Base-by-base conservation (phyloP, 1,284 basidiomycete genomes). In the Binderoboletus segoi region DNA sequence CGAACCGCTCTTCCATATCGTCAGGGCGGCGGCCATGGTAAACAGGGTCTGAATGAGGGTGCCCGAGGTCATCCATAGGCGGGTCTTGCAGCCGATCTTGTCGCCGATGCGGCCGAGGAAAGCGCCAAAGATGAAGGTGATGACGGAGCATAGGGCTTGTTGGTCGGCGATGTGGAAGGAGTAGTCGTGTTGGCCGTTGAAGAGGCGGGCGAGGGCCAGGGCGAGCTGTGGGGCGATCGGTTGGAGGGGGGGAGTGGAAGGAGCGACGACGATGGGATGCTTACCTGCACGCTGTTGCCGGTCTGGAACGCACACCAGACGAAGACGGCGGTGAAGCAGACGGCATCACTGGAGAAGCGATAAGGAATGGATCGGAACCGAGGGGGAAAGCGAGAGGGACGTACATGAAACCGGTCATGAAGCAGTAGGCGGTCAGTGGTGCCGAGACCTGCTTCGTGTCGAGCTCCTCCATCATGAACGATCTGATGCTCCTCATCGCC, bases 221-320 rank as follows among this genome's bases (percentile, higher is more conserved):
- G 82, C 76, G 23, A 89, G 78, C 76, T 89, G 76, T 2, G 35
- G 16, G 38, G 44, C 8, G 4, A 35, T 4, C 13, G 51, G 18
- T 53, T 24, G 37, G 53, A 13, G 43, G 51, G 30, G 15, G 44
- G 18, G 13, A n/a, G 28, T 0, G 16, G 11, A 8, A 4, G 21
- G 10, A 23, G 3, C 4, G 75, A 61, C 33, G 11, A 15, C 16
- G 16, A 35, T 35, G 33, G 13, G 33, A 12, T 72, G 49, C 61
- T n/a, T 60, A 83, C 85, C 74, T 89, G 86, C 13, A 83, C 77
- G 54, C 84, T 83, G 66, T 89, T 89, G 35, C 88, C 88, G 0
- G 88, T 94, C 72, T 94, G 91, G 73, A 94, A 94, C 2, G 89
- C 91, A 68, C 88, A 90, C 92, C 92, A 94, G 23, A 94, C 83